Conservation (phyloP, 352 stramenopile genomes). For the Pythium aristosporum region DNA sequence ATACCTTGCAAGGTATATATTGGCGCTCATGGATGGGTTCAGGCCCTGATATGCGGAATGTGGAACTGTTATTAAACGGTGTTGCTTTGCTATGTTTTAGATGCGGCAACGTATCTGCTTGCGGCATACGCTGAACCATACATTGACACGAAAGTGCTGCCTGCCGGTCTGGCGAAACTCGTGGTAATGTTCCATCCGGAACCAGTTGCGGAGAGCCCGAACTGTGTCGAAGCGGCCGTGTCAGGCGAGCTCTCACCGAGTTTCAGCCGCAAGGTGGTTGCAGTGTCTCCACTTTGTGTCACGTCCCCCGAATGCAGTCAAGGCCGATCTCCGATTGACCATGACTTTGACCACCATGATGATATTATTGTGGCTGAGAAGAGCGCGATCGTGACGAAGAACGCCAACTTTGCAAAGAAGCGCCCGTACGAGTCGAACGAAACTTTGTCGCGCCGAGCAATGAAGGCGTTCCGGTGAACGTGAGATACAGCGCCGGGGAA, state of each 20-base stretch:
- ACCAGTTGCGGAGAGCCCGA: constrained; percentile 54
- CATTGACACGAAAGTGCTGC: constrained; percentile 75
- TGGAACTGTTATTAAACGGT: constrained; percentile 69
- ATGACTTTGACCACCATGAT: constrained; percentile 72
- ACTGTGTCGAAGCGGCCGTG: constrained; percentile 23
- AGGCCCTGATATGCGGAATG: constrained; percentile 19
- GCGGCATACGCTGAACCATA: constrained; percentile 76
- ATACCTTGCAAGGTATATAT: constrained; percentile 82
- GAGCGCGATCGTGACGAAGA: constrained; percentile 18
- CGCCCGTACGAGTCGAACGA: constrained; percentile 25
- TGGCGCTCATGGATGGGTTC: constrained; percentile 38
- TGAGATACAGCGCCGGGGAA: constrained; percentile 7
- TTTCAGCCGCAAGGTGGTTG: constrained; percentile 14
- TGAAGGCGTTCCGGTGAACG: constrained; percentile 27
- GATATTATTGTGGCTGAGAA: constrained; percentile 23
- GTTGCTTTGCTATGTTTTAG: constrained; percentile 61
- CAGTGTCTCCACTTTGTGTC: constrained; percentile 56
- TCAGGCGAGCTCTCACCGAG: constrained; percentile 13
- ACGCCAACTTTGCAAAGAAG: constrained; percentile 20
- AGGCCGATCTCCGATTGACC: constrained; percentile 65
- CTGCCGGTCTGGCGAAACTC: constrained; percentile 67
- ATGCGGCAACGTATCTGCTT: constrained; percentile 76
- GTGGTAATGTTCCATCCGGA: constrained; percentile 70
- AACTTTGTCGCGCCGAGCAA: constrained; percentile 13
- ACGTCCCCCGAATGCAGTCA: constrained; percentile 78